These are phyloP conservation scores for Ceratobasidium theobromae DNA, from an alignment of 1,284 basidiomycete genomes.

Conservation along the genomic window DNA sequence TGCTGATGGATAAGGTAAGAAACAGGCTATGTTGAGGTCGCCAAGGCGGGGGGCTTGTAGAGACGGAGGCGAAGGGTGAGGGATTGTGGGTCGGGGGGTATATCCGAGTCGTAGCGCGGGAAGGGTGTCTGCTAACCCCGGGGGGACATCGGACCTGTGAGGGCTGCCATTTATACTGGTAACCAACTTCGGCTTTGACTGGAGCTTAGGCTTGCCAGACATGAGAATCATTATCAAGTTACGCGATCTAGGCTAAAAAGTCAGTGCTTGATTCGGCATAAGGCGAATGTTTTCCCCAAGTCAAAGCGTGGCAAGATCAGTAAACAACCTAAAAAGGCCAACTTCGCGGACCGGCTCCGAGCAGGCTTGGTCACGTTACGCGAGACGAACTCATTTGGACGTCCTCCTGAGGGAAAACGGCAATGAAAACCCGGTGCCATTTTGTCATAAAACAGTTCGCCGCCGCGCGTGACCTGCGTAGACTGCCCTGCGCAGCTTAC, in stretches of 20 bases:
- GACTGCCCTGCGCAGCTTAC: no score
- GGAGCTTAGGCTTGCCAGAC: not conserved
- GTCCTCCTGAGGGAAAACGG: not conserved
- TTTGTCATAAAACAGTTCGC: constrained; percentile 7
- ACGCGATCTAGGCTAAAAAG: constrained; percentile 1
- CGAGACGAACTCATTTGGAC: not conserved
- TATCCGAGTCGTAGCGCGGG: constrained; percentile 28
- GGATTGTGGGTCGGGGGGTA: constrained; percentile 1
- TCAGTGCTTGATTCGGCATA: constrained; percentile 14
- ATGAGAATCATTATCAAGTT: constrained; percentile 1
- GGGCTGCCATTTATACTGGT: constrained; percentile 18
- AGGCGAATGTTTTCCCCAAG: not conserved
- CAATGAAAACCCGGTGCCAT: not conserved
- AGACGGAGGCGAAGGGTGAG: not conserved
- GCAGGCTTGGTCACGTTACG: not conserved
- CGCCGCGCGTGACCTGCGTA: constrained; percentile 14
- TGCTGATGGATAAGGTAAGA: not conserved
- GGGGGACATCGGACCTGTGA: constrained; percentile 19
- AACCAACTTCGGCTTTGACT: constrained; percentile 3
- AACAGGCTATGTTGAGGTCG: no score
- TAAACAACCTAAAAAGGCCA: not conserved
- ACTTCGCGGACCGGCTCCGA: constrained; percentile 8
- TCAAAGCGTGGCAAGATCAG: constrained; percentile 25
- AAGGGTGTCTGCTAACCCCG: constrained; percentile 22
- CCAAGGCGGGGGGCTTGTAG: constrained; percentile 16